A percentile compares a stretch with the other conserved stretches of the same genome.
Evolutionary conservation across 352 stramenopile species (phyloP).

Genomic region (Pilasporangium apinafurcum): DNA sequence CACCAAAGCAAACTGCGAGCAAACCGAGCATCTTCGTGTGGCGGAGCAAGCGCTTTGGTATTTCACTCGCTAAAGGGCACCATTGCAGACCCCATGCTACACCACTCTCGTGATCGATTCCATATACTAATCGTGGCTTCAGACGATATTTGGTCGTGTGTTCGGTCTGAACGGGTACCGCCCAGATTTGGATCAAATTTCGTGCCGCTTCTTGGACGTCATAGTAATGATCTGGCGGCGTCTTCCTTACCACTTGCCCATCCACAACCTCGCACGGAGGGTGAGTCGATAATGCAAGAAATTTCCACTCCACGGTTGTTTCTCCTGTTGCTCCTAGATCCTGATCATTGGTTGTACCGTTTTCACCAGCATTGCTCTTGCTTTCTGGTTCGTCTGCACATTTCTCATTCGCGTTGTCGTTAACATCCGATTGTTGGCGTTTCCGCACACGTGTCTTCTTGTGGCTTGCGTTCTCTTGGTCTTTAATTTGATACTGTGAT

Average conservation of each 20-base stretch:
- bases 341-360: neutral
- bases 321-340: too few relatives aligned
- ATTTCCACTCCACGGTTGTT: constrained; percentile 32
- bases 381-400: constrained; percentile 3
- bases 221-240: constrained; percentile 75
- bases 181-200: constrained; percentile 77
- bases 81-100: constrained; percentile 82
- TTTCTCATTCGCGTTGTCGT: neutral
- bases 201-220: constrained; percentile 37
- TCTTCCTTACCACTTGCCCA: constrained; percentile 49
- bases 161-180: constrained; percentile 31
- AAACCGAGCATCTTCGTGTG: constrained; percentile 37
- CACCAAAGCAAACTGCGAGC: constrained; percentile 66
- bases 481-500: constrained; percentile 6
- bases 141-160: neutral
- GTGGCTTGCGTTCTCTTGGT: constrained; percentile 29
- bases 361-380: neutral
- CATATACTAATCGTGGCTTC: constrained; percentile 57
- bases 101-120: constrained; percentile 67
- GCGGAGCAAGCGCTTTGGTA: constrained; percentile 13
- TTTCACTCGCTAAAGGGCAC: constrained; percentile 44
- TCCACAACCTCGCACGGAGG: constrained; percentile 59
- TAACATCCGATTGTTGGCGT: neutral
- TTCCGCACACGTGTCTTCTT: neutral
- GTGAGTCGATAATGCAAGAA: constrained; percentile 59